Conservation (phyloP, 1,284 basidiomycete genomes). For the Fomitopsis palustris region DNA sequence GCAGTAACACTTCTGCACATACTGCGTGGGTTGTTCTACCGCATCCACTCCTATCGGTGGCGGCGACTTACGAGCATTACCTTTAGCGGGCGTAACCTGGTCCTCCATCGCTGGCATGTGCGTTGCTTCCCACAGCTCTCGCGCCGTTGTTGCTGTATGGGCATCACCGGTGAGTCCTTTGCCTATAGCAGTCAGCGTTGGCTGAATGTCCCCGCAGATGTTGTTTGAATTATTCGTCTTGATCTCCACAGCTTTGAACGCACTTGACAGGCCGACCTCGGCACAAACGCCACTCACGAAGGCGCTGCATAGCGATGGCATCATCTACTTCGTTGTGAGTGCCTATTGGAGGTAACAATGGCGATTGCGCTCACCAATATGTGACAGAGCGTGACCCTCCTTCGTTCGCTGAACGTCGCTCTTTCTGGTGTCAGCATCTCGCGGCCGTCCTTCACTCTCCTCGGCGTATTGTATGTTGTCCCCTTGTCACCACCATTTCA, state of each 20-base stretch:
- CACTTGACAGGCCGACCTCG: conserved; percentile 27
- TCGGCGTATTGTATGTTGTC: conserved; percentile 25
- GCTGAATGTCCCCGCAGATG: conserved; percentile 14
- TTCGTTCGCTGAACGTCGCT: conserved; percentile 22
- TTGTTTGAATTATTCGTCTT: conserved; percentile 28
- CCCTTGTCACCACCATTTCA: not conserved
- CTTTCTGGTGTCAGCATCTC: conserved; percentile 15
- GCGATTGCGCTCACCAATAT: not conserved
- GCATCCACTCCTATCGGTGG: not conserved
- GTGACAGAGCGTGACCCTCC: conserved; percentile 19
- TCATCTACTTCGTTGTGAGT: conserved; percentile 27
- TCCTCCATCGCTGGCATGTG: conserved; percentile 22
- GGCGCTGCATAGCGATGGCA: conserved; percentile 27
- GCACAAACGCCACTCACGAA: conserved; percentile 21
- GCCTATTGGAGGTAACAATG: too few relatives aligned
- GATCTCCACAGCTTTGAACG: conserved; percentile 24
- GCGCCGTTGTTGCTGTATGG: conserved; percentile 24
- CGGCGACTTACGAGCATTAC: not conserved
- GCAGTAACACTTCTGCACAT: conserved; percentile 16
- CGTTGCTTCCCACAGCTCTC: conserved; percentile 16
- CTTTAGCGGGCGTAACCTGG: conserved; percentile 21
- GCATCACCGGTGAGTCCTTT: conserved; percentile 22
- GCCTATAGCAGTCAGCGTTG: not conserved
- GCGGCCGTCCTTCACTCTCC: conserved; percentile 21
- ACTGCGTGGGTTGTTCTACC: conserved; percentile 16